Conservation (phyloP, 2,329 filamentous ascomycete species). For the Epichloe amarillans region DNA sequence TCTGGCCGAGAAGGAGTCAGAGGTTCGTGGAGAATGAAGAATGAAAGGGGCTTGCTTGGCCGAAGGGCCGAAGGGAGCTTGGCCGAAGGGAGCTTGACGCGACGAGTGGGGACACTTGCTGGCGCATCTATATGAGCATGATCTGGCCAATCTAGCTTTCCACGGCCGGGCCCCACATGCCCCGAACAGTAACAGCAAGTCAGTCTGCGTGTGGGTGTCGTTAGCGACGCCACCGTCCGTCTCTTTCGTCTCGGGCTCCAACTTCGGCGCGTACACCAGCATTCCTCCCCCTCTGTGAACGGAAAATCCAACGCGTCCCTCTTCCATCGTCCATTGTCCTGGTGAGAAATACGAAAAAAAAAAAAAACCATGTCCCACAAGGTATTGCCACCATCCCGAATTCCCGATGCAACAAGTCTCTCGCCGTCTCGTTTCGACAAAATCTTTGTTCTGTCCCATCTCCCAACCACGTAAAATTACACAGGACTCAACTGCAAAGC, state of each 20-base stretch:
- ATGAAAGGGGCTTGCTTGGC: neutral
- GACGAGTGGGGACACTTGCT: neutral
- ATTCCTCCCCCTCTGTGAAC: neutral
- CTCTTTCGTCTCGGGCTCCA: neutral
- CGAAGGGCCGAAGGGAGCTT: neutral
- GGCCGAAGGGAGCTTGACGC: neutral
- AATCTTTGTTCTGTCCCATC: too few species aligned
- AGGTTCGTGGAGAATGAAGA: neutral
- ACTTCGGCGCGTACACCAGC: neutral
- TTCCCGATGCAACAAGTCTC: too few species aligned
- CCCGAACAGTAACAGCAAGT: too few species aligned
- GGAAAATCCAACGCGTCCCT: too few species aligned
- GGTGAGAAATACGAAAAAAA: too few species aligned
- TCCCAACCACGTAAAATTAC: too few species aligned
- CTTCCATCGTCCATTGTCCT: too few species aligned
- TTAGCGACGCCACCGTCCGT: neutral
- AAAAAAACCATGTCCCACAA: too few species aligned
- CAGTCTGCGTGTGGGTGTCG: too few species aligned
- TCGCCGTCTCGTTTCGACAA: too few species aligned
- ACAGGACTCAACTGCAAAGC: too few species aligned
- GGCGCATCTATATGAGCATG: neutral
- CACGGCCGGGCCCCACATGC: neutral
- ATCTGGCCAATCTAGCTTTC: neutral
- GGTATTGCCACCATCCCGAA: too few species aligned
- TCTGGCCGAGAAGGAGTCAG: neutral